Base-by-base conservation (phyloP, 148 eudicot genomes). In the Silene uniflora region DNA sequence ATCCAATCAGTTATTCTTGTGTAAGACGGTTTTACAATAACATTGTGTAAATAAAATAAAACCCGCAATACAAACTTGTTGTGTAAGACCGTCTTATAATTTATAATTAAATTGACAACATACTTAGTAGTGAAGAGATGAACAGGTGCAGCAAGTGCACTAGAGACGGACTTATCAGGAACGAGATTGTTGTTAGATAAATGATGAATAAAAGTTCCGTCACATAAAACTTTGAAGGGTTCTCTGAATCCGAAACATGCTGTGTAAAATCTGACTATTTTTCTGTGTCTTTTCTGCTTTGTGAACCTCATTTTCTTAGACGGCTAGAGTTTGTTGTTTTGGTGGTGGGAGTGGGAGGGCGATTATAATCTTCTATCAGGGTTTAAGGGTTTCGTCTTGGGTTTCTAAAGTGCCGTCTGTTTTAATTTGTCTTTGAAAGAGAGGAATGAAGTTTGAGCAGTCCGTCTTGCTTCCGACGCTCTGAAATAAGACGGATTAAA, bases 141-240 rank as follows among this genome's bases (percentile, higher is more conserved):
- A 71, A 92, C 97, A 55, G 87, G 56, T 21, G 80, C 91, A 52
- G 87, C 87, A 39, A 95, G 86, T 4, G 82, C 81, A 76, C 71
- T 85, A 3, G 91, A 76, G 52, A 90, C 42, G 42, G 92, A 84
- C 46, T 82, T 84, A 66, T 94, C 86, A 69, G 97, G 91, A 16
- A 83, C 66, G 27, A 92, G 85, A 18, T 66, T 24, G 70, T 92
- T 87, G 10, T 78, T 66, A 56, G 85, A 78, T 80, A 90, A 89
- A 73, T 95, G 97, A 74, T 92, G 89, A 24, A 95, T 75, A 75
- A 94, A 91, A 59, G 96, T 95, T 7, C 98, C 97, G 71, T 92
- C 96, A 79, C 97, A 95, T 1, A 95, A 84, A 22, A 95, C 87
- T 85, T 95, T 95, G 80, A 78, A 95, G 44, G 98, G 98, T 65